phyloP scores from a whole-genome alignment of 73 alveolate species.

The Symbiodinium natans region DNA sequence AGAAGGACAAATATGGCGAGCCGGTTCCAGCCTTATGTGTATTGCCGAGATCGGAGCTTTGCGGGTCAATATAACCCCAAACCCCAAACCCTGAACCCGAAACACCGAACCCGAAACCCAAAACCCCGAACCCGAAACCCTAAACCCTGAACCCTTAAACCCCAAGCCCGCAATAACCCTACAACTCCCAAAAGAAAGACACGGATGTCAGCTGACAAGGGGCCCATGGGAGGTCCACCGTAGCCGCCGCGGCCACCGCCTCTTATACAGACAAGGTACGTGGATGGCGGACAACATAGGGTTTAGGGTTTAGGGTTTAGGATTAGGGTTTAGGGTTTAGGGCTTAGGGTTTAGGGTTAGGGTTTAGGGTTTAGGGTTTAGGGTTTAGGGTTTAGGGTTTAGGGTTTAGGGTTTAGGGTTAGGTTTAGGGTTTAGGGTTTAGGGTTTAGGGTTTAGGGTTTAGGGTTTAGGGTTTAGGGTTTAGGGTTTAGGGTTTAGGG shows the following conservation, averaged over 20 bases:
- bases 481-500: slow-evolving; percentile 4
- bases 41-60: too few species aligned
- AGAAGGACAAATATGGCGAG: too few species aligned
- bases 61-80: too few species aligned
- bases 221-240: too few species aligned
- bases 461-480: not conserved
- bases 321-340: not conserved
- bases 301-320: not conserved
- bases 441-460: not conserved
- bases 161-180: not conserved
- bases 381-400: not conserved
- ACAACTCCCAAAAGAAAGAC: too few species aligned
- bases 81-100: not conserved
- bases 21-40: too few species aligned
- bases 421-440: not conserved
- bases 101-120: not conserved
- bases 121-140: not conserved
- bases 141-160: not conserved
- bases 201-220: too few species aligned
- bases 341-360: not conserved
- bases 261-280: not conserved
- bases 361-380: not conserved
- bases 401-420: not conserved
- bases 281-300: not conserved
- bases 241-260: too few species aligned